Evolutionary conservation across 805 yeast species (phyloP), one percentile per base, ranked within the genome.

Genomic region (Sungouiozyma intestinalis): DNA sequence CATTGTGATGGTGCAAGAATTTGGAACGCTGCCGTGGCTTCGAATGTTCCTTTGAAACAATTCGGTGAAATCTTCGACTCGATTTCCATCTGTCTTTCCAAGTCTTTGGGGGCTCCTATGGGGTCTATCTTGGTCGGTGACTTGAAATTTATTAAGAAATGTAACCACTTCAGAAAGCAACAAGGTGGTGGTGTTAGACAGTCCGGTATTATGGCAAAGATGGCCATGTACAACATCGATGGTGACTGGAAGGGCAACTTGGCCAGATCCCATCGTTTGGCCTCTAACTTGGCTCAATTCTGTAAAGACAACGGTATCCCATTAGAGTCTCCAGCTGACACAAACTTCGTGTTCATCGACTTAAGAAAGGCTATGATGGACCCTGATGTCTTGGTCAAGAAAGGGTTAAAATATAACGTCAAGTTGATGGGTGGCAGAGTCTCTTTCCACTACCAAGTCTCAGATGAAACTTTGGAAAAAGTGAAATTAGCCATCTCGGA

Each of bases 1-100:
- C 97, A 90, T 55, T 76, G 87, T 53, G 97, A 88, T 60, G 97
- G 97, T 48, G 97, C 97, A n/a, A 74, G 97, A 53, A 65, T 88
- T 40, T 87, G 94, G 88, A 85, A 84, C 60, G 96, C 96, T n/a
- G 68, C 78, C 34, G 82, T 73, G 11, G 88, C 73, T 20, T 36
- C 57, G 18, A 86, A 83, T 19, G 68, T 83, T 32, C 65, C 85
- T 15, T 63, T 87, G 46, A 64, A 62, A 16, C 85, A 85, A 53
- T 86, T 79, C 61, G 83, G 94, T 50, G 68, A 72, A 47, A 66
- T 77, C 47, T 87, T 87, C 58, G 97, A 87, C 63, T 78, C 92
- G n/a, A 84, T 88, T 38, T 85, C 95, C 14, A 71, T 88, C 40
- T 88, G 97, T 62, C 64, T 88, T 40, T 85, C 95, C 39, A 88